Conservation (phyloP, 2,329 filamentous ascomycete species). For the Aspergillus udagawae region DNA sequence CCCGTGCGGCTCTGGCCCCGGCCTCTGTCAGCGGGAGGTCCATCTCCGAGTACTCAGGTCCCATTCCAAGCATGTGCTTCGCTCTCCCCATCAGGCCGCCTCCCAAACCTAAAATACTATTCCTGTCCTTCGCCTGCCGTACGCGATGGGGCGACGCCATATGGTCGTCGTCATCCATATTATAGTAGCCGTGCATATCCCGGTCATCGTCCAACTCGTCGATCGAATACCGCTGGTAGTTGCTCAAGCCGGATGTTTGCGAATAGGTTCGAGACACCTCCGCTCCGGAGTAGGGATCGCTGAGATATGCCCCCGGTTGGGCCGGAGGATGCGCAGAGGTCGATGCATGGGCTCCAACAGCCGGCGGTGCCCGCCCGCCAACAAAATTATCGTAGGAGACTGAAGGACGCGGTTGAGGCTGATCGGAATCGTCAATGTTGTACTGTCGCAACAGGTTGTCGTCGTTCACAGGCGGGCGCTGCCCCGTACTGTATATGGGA, state of each 20-base stretch:
- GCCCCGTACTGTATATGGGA: constrained; percentile 64
- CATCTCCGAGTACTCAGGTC: constrained; percentile 91
- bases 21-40: constrained; percentile 88
- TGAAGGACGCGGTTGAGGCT: constrained; percentile 68
- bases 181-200: constrained; percentile 68
- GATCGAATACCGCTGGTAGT: constrained; percentile 86
- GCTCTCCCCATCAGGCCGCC: constrained; percentile 82
- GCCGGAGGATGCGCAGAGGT: constrained; percentile 27
- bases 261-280: constrained; percentile 51
- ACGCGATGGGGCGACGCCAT: constrained; percentile 45
- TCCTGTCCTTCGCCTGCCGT: constrained; percentile 67
- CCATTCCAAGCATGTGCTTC: constrained; percentile 88
- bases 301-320: constrained; percentile 31
- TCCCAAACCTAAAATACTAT: constrained; percentile 82
- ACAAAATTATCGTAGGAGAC: constrained; percentile 95
- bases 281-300: constrained; percentile 36
- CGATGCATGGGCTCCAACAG: constrained; percentile 45
- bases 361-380: constrained; percentile 56
- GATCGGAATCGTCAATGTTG: constrained; percentile 63
- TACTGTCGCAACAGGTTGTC: constrained; percentile 74
- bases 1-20: constrained; percentile 47
- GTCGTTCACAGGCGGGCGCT: constrained; percentile 74
- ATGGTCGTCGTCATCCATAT: constrained; percentile 60
- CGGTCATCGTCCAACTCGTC: constrained; percentile 80
- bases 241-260: constrained; percentile 77